Base-by-base conservation (phyloP, 129 eudicot species). In the Heracleum sosnowskyi region DNA sequence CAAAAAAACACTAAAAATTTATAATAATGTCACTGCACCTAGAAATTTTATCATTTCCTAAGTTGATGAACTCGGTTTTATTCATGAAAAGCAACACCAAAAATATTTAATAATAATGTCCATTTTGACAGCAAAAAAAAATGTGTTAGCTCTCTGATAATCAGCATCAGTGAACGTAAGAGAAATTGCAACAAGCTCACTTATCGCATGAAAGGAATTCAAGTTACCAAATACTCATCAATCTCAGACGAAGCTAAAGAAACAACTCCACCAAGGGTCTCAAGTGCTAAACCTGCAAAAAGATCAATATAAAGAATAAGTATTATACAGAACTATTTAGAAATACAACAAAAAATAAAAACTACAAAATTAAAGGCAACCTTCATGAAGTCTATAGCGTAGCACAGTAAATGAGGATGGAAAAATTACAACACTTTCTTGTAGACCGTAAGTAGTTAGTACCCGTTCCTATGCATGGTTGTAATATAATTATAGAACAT, bases 191-290 rank as follows among this genome's bases (percentile, higher is more conserved):
- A 5, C 10, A 18, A 36, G 74, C 44, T 72, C 11, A 28, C 12
- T 39, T 20, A 72, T 20, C 26, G 35, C 47, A 39, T 71, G 47
- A 74, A 79, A 22, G 51, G 31, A 84, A 68, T 34, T 72, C 78
- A 46, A 78, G 85, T 85, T 72, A 95, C 98, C 87, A 84, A 71
- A 75, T 85, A 86, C 73, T 88, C 87, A 76, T 91, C 92, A 47
- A 95, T 75, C 66, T 84, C 88, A 44, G 93, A 57, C 86, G 97
- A 79, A 64, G 98, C 91, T 85, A 95, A 87, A 78, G 92, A 88
- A 73, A 95, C 78, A 79, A 90, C 93, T 84, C 96, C 98, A 79
- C 90, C 92, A 49, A 95, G 87, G 80, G 94, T 81, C 83, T 95
- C 94, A 81, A 91, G 85, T 49, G 98, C 98, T 74, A 90, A 74